Base-by-base conservation (phyloP, 148 eudicot genomes). In the Fagopyrum homotropicum region DNA sequence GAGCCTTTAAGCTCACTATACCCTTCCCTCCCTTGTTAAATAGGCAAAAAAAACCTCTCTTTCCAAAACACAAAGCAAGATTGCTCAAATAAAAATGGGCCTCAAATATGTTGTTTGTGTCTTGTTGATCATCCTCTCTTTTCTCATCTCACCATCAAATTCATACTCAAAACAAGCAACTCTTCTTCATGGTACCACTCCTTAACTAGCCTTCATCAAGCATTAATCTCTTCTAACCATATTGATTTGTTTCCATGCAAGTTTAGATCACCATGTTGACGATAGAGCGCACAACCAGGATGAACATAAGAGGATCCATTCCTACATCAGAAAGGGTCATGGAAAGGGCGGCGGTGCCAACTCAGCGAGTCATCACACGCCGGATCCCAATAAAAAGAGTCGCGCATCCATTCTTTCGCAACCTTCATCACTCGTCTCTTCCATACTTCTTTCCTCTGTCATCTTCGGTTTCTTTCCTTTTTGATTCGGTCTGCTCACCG, bases 291-390 rank as follows among this genome's bases (percentile, higher is more conserved):
- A 3, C 14, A 19, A 26, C 10, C 4, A 29, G 15, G 69, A 61
- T 61, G 69, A 4, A 61, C 15, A 22, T 61, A 29, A 22, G 35
- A 63, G 45, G 3, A 63, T 63, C 14, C 45, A 63, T 63, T 63
- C 43, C 4, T 35, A 30, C n/a, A 11, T 11, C 16, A 63, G 26
- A 45, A 63, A 63, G 35, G 69, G 69, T 35, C 69, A 63, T 35
- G 69, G 69, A 35, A 63, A 35, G 69, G 69, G 69, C 6, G 69
- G 69, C 17, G 69, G 69, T 4, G 69, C 69, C 6, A 63, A 63
- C 14, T 30, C 69, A 63, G 69, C 69, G 5, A 35, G 45, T 45
- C 69, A 63, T 63, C 69, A 63, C 69, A 63, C n/a, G 10, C 69
- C 69, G 0, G 11, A 11, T 3, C 52, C 52, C 1, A 30, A 60